A percentile compares a stretch with the other conserved stretches of the same genome.
Evolutionary conservation across 2,329 filamentous ascomycete species (phyloP).

Genomic region (Diplodia sapinea): DNA sequence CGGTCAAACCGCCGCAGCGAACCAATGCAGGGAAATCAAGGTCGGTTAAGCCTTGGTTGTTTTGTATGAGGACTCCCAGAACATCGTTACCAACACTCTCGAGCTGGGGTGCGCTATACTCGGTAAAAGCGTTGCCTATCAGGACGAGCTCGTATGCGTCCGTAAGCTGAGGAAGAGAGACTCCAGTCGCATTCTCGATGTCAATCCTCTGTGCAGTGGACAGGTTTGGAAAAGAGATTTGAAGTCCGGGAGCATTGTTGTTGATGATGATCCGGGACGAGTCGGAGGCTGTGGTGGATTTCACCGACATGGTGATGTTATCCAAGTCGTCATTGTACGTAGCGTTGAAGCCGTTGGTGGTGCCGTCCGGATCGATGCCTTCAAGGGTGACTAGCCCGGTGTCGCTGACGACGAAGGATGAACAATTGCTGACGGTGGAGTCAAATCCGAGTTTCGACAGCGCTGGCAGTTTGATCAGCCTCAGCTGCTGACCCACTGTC

Average conservation of each 20-base stretch:
- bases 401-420: not conserved
- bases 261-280: not conserved
- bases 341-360: slow-evolving; percentile 1
- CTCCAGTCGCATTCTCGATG: not conserved
- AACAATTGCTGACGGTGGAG: not conserved
- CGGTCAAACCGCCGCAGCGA: not conserved
- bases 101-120: not conserved
- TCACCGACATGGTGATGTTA: not conserved
- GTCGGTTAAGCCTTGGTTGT: not conserved
- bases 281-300: not conserved
- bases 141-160: not conserved
- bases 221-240: not conserved
- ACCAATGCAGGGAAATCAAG: not conserved
- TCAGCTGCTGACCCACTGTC: not conserved
- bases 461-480: not conserved
- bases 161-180: not conserved
- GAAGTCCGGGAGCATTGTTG: not conserved
- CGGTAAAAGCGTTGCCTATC: not conserved
- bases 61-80: not conserved
- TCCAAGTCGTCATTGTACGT: not conserved
- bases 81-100: slow-evolving; percentile 4
- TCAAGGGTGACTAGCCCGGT: not conserved
- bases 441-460: not conserved
- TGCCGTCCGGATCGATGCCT: not conserved
- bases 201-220: not conserved